Evolutionary conservation across 2,329 filamentous ascomycete genomes (phyloP).

Genomic region (Nothophaeocryptopus gaeumannii): DNA sequence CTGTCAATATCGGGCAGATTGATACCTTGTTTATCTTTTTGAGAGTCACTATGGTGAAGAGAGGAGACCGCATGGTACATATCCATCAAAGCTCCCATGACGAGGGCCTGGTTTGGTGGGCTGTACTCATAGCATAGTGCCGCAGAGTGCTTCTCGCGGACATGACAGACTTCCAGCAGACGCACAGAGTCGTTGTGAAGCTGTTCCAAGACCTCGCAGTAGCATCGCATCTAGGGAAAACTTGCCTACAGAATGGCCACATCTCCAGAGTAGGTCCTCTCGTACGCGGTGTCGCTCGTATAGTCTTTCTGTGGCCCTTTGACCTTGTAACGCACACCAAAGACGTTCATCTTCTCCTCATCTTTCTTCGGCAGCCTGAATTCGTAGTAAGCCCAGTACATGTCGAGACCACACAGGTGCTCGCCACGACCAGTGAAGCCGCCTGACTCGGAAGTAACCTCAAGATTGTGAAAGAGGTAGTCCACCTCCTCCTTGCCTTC

Average conservation of each 20-base stretch:
- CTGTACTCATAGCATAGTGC: too few relatives aligned
- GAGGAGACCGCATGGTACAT: too few relatives aligned
- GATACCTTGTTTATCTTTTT: too few relatives aligned
- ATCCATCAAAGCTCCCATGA: too few relatives aligned
- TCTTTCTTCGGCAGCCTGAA: slow-evolving; percentile 48
- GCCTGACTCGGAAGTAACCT: slow-evolving; percentile 49
- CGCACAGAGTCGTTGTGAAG: too few relatives aligned
- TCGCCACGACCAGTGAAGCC: slow-evolving; percentile 63
- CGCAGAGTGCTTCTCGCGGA: too few relatives aligned
- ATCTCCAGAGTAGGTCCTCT: slow-evolving; percentile 22
- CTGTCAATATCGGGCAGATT: too few relatives aligned
- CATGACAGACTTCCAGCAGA: too few relatives aligned
- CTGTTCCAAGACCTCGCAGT: too few relatives aligned
- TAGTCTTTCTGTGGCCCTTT: slow-evolving; percentile 40
- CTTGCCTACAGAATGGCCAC: slow-evolving; percentile 15
- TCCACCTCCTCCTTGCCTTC: slow-evolving; percentile 52
- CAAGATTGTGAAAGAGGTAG: slow-evolving; percentile 73
- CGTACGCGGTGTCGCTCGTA: slow-evolving; percentile 38
- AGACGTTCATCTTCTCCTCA: slow-evolving; percentile 33
- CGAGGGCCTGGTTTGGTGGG: too few relatives aligned
- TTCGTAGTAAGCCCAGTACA: slow-evolving; percentile 67
- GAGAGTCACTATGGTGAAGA: too few relatives aligned
- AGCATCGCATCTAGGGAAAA: too few relatives aligned
- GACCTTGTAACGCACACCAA: slow-evolving; percentile 38
- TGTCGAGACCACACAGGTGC: slow-evolving; percentile 69